Percentiles rank a stretch among this genome's conserved stretches.
Evolutionary conservation across 768 basidiomycete species (phyloP).

Genomic region (Boletus speciosus): DNA sequence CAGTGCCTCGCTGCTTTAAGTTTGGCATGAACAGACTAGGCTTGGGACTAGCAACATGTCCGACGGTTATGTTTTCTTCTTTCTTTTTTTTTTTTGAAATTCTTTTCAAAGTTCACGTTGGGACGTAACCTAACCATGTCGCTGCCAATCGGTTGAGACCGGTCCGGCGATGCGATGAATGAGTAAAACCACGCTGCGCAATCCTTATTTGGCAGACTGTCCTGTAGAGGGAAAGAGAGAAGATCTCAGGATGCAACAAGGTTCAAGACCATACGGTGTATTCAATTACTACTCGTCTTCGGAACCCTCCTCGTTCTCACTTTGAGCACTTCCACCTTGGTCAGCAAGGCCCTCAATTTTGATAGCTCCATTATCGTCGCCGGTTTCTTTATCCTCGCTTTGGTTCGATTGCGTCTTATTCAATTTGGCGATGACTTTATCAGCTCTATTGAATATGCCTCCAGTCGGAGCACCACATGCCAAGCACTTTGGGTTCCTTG

Average conservation of each 20-base stretch:
- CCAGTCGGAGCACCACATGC: slow-evolving; percentile 92
- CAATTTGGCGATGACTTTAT: slow-evolving; percentile 86
- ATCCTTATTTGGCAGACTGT: slow-evolving; percentile 16
- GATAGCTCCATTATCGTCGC: slow-evolving; percentile 38
- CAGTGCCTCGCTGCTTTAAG: slow-evolving; percentile 12
- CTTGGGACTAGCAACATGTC: not conserved
- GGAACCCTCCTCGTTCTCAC: slow-evolving; percentile 26
- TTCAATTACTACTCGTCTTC: slow-evolving; percentile 30
- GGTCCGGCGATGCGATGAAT: slow-evolving; percentile 4
- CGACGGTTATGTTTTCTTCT: not conserved
- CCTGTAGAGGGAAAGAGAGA: slow-evolving; percentile 19
- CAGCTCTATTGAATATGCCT: slow-evolving; percentile 95
- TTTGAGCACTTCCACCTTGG: slow-evolving; percentile 26
- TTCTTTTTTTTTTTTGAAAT: not conserved
- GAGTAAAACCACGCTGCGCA: slow-evolving; percentile 5
- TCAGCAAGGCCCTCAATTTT: slow-evolving; percentile 59
- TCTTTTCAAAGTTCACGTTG: slow-evolving; percentile 2
- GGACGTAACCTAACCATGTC: slow-evolving; percentile 5
- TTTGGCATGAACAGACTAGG: not conserved
- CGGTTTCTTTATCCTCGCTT: slow-evolving; percentile 43
- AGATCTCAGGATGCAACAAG: slow-evolving; percentile 32
- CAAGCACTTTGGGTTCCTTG: slow-evolving; percentile 91
- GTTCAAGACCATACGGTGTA: slow-evolving; percentile 28
- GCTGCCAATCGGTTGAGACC: not conserved
- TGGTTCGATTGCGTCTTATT: slow-evolving; percentile 65